Evolutionary conservation across 768 basidiomycete genomes (phyloP), one percentile per base, ranked within the genome.

Genomic region (Mycena amicta): DNA sequence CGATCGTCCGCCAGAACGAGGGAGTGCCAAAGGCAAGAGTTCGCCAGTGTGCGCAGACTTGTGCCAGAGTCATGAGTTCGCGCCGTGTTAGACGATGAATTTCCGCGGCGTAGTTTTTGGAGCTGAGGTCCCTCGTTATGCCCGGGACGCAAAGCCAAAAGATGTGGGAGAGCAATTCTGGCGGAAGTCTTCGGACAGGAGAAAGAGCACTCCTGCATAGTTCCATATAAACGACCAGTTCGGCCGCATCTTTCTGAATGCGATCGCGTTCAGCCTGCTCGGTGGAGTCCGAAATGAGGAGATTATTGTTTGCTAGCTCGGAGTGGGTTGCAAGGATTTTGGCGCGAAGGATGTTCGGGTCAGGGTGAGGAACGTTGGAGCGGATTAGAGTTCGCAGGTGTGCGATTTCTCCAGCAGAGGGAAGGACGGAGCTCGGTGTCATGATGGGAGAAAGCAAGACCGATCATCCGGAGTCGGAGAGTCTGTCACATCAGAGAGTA

Each of bases 131-230:
- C 40, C 20, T 50, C 25, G 26, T 15, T 8, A 28, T 16, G 8
- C 22, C 18, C 2, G 53, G 39, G 12, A 28, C 22, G 50, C 28
- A 55, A 18, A 55, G 41, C 28, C 30, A 40, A 51, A 59, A 59
- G 12, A 59, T n/a, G 8, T 59, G 53, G 46, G 41, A 41, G 20
- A 59, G 20, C 11, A 59, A 30, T 15, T 59, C 58, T 28, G 58
- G 37, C 27, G 58, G 58, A 12, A 59, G 40, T 15, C 58, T 52
- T n/a, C 58, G 58, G 37, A 59, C 31, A 22, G 58, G 58, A 5
- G 58, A 29, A 3, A 55, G 37, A 5, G 50, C 40, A 49, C 58
- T 59, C 28, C 47, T 43, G 53, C 58, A 59, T 26, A 59, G 43
- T 15, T 15, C 12, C 15, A n/a, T n/a, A n/a, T 45, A 45, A 23